Evolutionary conservation across 2,329 filamentous ascomycete species (phyloP).

Genomic region (Fusarium buharicum): DNA sequence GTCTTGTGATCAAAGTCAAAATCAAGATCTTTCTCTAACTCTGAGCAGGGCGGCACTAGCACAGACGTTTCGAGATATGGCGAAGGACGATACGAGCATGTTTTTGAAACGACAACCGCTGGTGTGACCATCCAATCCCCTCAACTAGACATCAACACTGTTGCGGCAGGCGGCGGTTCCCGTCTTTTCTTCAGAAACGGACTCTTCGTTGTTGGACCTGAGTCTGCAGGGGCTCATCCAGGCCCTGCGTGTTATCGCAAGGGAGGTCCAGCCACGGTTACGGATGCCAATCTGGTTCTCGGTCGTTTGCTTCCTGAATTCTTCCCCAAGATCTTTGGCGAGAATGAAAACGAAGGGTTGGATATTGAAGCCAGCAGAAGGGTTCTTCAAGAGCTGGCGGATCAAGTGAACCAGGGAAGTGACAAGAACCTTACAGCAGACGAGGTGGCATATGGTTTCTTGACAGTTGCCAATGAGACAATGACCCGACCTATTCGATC

Average conservation of each 20-base stretch:
- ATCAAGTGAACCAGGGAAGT: slow-evolving; percentile 81
- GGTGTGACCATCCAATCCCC: slow-evolving; percentile 95
- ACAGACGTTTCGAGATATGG: slow-evolving; percentile 92
- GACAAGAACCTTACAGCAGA: slow-evolving; percentile 78
- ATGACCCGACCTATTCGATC: slow-evolving; percentile 93
- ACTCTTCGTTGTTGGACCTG: slow-evolving; percentile 88
- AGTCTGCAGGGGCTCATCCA: slow-evolving; percentile 88
- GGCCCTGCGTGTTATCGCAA: slow-evolving; percentile 93
- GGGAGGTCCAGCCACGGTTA: slow-evolving; percentile 89
- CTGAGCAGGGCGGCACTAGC: slow-evolving; percentile 75
- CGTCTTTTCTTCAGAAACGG: slow-evolving; percentile 89
- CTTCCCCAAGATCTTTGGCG: slow-evolving; percentile 95
- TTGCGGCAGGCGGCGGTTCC: slow-evolving; percentile 89
- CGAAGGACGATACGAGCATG: slow-evolving; percentile 87
- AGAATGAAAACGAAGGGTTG: slow-evolving; percentile 83
- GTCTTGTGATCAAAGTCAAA: neutral
- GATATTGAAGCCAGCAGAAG: slow-evolving; percentile 80
- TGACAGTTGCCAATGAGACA: slow-evolving; percentile 89
- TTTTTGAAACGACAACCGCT: slow-evolving; percentile 92
- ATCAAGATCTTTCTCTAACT: slow-evolving; percentile 18
- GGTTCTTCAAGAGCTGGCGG: slow-evolving; percentile 78
- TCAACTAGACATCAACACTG: slow-evolving; percentile 93
- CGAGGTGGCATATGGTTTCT: slow-evolving; percentile 88
- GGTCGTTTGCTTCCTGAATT: slow-evolving; percentile 88
- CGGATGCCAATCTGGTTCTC: slow-evolving; percentile 88